Evolutionary conservation across 2,329 filamentous ascomycete genomes (phyloP).

Genomic region (Aspergillus cejpii): DNA sequence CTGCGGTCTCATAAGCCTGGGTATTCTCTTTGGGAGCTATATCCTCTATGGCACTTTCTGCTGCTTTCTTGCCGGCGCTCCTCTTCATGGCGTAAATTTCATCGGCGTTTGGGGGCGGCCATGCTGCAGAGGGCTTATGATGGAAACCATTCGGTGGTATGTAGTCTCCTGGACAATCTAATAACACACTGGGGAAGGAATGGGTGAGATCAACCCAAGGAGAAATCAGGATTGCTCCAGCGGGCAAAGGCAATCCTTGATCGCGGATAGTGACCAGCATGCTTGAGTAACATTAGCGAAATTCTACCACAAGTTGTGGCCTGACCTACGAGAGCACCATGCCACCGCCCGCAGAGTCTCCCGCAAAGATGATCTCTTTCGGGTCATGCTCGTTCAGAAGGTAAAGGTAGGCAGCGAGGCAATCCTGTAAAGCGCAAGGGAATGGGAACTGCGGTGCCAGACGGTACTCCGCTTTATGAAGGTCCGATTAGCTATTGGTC

Average conservation of each 20-base stretch:
- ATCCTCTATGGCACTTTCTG: slow-evolving; percentile 20
- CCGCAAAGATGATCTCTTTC: slow-evolving; percentile 75
- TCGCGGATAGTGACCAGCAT: slow-evolving; percentile 77
- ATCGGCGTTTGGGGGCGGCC: slow-evolving; percentile 83
- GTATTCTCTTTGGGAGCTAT: slow-evolving; percentile 14
- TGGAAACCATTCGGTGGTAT: slow-evolving; percentile 84
- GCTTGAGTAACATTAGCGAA: slow-evolving; percentile 31
- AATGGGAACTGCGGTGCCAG: slow-evolving; percentile 93
- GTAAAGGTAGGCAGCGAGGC: slow-evolving; percentile 77
- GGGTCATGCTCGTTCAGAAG: slow-evolving; percentile 70
- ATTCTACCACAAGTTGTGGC: not conserved
- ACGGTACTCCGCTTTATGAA: slow-evolving; percentile 59
- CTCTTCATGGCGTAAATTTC: slow-evolving; percentile 52
- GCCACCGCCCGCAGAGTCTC: slow-evolving; percentile 88
- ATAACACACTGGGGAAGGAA: slow-evolving; percentile 84
- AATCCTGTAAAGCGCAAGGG: slow-evolving; percentile 86
- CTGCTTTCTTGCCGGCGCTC: slow-evolving; percentile 42
- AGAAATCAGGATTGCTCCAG: slow-evolving; percentile 82
- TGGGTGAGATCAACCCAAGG: slow-evolving; percentile 96
- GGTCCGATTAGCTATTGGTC: slow-evolving; percentile 11
- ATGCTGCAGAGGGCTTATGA: slow-evolving; percentile 80
- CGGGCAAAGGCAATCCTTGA: slow-evolving; percentile 73
- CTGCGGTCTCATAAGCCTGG: slow-evolving; percentile 28
- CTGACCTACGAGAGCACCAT: slow-evolving; percentile 62
- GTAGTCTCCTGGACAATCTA: slow-evolving; percentile 70